Conservation (phyloP, 768 basidiomycete genomes). For the Phylloporus sp. region DNA sequence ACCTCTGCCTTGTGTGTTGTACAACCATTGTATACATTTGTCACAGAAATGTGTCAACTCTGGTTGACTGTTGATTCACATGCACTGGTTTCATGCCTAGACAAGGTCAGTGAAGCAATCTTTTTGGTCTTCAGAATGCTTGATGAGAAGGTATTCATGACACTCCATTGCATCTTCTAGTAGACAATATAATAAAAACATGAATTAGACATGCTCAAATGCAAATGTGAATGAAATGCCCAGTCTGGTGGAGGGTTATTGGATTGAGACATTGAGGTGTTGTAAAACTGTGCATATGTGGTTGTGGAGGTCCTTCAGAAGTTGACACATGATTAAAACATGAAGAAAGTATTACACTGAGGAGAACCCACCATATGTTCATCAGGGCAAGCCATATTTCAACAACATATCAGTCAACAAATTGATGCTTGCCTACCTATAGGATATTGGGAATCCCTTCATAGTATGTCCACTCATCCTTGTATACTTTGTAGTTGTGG, state of each 20-base stretch:
- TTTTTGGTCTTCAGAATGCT: background rate
- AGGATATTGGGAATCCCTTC: background rate
- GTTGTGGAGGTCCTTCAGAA: background rate
- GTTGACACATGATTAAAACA: background rate
- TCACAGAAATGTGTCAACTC: constrained; percentile 2
- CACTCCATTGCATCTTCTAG: background rate
- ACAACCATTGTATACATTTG: background rate
- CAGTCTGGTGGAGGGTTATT: background rate
- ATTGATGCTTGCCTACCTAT: background rate
- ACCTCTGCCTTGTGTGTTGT: background rate
- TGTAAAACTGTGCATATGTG: background rate
- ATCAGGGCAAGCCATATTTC: background rate
- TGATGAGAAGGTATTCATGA: background rate
- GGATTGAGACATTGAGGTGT: background rate
- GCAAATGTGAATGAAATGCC: background rate
- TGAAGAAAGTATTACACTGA: too few relatives aligned
- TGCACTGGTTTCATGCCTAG: background rate
- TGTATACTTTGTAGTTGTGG: constrained; percentile 1
- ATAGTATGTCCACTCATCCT: background rate
- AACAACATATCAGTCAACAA: background rate
- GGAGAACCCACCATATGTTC: background rate
- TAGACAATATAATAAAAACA: background rate
- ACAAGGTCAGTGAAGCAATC: background rate
- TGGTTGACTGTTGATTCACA: background rate
- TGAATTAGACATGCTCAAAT: background rate